phyloP scores from a whole-genome alignment of 2,329 filamentous ascomycete species.

The Fonsecaea multimorphosa region DNA sequence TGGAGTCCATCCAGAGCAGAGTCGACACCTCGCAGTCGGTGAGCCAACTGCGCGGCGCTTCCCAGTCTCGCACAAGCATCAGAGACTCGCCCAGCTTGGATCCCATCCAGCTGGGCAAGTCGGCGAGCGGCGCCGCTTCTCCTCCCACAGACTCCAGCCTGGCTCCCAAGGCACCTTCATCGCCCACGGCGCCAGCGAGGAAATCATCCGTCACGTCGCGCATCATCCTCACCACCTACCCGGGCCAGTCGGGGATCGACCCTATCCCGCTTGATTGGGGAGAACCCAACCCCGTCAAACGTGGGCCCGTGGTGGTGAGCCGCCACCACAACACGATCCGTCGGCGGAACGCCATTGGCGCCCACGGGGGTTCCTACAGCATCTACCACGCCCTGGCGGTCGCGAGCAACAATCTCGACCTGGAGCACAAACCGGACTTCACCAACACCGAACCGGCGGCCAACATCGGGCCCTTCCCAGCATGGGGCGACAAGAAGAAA shows the following conservation, averaged over 20 bases:
- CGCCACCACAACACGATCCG: conserved; percentile 76
- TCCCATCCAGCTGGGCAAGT: conserved; percentile 33
- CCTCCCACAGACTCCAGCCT: conserved; percentile 27
- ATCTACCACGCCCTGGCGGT: conserved; percentile 95
- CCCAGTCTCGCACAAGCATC: conserved; percentile 12
- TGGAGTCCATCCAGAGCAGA: conserved; percentile 66
- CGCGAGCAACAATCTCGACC: conserved; percentile 84
- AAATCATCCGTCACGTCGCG: conserved; percentile 54
- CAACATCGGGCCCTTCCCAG: conserved; percentile 82
- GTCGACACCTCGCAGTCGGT: conserved; percentile 66
- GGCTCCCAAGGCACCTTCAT: conserved; percentile 25
- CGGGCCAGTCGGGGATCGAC: conserved; percentile 90
- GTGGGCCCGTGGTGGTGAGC: conserved; percentile 89
- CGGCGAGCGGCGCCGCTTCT: conserved; percentile 28
- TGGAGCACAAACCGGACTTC: conserved; percentile 78
- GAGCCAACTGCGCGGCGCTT: conserved; percentile 51
- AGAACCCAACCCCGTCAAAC: conserved; percentile 71
- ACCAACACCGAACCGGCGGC: conserved; percentile 92
- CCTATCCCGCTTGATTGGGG: conserved; percentile 91
- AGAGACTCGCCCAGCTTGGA: conserved; percentile 38
- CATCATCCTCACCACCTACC: conserved; percentile 81
- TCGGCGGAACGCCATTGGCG: conserved; percentile 75
- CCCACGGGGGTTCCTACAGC: conserved; percentile 88
- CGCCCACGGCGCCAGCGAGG: conserved; percentile 30
- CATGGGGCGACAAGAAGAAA: conserved; percentile 89